Evolutionary conservation across 805 yeast species (phyloP).

Genomic region (Brettanomyces custersianus): DNA sequence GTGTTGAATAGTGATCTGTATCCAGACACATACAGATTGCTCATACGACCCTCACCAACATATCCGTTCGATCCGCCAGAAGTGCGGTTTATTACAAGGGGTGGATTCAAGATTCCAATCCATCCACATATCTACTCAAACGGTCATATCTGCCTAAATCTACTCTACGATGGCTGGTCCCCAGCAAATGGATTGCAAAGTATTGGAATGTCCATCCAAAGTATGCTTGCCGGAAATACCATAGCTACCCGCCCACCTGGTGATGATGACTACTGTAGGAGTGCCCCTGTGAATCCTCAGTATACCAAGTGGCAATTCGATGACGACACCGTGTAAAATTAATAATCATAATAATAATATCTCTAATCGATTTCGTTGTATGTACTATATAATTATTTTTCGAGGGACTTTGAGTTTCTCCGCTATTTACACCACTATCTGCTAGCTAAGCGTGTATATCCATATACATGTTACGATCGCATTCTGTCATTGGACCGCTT

Average conservation of each 20-base stretch:
- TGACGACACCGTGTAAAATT: conserved; percentile 38
- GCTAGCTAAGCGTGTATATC: too few species aligned
- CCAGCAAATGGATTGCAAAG: conserved; percentile 49
- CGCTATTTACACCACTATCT: too few species aligned
- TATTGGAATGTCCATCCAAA: conserved; percentile 49
- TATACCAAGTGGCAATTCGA: conserved; percentile 43
- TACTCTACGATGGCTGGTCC: conserved; percentile 60
- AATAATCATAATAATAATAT: too few species aligned
- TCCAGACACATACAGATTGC: conserved; percentile 31
- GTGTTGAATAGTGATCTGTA: conserved; percentile 28
- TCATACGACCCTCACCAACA: conserved; percentile 31
- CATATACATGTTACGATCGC: too few species aligned
- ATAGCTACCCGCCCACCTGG: conserved; percentile 47
- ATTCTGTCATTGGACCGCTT: too few species aligned
- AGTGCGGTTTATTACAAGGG: conserved; percentile 36
- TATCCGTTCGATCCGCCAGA: conserved; percentile 57
- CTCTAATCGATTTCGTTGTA: too few species aligned
- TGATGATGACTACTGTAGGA: conserved; percentile 36
- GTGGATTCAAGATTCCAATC: conserved; percentile 36
- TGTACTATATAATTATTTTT: too few species aligned
- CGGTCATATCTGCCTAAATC: conserved; percentile 69
- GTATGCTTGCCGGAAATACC: conserved; percentile 48
- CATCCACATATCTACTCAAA: conserved; percentile 72
- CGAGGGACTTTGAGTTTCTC: too few species aligned
- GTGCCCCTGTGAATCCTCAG: conserved; percentile 54